Evolutionary conservation across 1,139 yeast genomes (phyloP).

Genomic region (Ogataea hybrid): DNA sequence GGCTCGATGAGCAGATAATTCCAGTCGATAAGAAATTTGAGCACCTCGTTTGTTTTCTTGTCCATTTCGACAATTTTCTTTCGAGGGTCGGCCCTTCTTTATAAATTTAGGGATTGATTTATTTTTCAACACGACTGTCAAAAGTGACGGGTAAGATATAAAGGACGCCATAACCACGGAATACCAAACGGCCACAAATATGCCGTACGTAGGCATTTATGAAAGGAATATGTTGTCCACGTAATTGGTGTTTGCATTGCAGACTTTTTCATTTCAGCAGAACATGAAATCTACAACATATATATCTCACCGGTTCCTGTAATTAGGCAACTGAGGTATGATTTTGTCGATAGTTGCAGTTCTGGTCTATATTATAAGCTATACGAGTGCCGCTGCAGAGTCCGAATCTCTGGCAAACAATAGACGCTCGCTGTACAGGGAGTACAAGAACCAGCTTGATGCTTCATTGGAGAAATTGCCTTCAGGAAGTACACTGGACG

Average conservation of each 20-base stretch:
- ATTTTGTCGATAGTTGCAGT: neutral
- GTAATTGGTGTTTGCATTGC: no score
- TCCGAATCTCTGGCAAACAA: neutral
- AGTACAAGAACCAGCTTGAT: conserved; percentile 13
- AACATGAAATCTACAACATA: conserved; percentile 4
- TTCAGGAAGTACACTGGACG: conserved; percentile 6
- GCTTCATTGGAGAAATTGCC: conserved; percentile 15
- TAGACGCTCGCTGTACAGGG: conserved; percentile 8
- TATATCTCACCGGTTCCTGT: neutral
- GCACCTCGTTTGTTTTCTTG: conserved; percentile 28
- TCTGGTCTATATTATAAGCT: neutral
- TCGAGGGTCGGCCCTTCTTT: conserved; percentile 5
- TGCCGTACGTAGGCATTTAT: no score
- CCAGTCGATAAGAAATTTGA: conserved; percentile 31
- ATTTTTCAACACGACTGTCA: conserved; percentile 20
- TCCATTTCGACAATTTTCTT: conserved; percentile 19
- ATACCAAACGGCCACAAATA: no score
- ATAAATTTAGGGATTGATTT: conserved; percentile 10
- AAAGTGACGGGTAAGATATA: conserved; percentile 7
- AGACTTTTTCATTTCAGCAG: neutral
- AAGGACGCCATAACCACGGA: no score
- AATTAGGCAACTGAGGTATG: neutral
- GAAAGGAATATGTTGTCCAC: no score
- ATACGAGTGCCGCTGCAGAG: neutral
- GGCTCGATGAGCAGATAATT: conserved; percentile 25